Evolutionary conservation across 176 grass and related monocot genomes (phyloP), one percentile per base, ranked within the genome.

Genomic region (Zizania latifolia): DNA sequence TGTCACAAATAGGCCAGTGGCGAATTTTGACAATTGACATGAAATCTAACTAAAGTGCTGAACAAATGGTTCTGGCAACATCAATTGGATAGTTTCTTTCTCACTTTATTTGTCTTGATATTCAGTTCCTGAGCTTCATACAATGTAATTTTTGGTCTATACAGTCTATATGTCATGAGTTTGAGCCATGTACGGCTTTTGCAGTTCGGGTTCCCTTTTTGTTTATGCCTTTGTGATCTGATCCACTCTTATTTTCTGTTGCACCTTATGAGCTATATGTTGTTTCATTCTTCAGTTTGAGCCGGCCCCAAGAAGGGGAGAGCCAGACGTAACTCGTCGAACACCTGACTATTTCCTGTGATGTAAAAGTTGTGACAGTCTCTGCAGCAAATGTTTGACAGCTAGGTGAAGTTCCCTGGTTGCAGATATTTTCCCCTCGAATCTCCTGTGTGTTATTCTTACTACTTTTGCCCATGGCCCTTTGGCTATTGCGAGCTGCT

Each of bases 261-360:
- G 10, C 56, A 30, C 31, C 56, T 86, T 35, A 81, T 41, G 48
- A 33, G 22, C 3, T 58, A 13, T 67, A 17, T 68, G 44, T 14
- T 71, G 0, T 82, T 54, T 62, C 19, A 74, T 57, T 67, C 1
- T 89, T 77, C 85, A 91, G 83, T 90, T 93, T 80, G 92, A 95
- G 39, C 88, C 92, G 1, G 88, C 92, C 82, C 92, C 92, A 71
- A 94, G 88, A 91, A 91, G 92, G 86, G 92, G 92, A 70, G 92
- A 94, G 65, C 92, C 92, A 55, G 92, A 94, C 26, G 88, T 91
- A 85, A 94, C 92, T 69, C 92, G 92, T 88, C 91, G 92, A 84
- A 94, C 92, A 26, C 92, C 88, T 74, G 88, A 94, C 62, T 94
- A 94, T 81, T 94, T 94, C 79, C 92, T 94, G 79, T 94, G 86